phyloP scores from a whole-genome alignment of 495 filamentous ascomycete genomes.

The Penicillium tannophilum region DNA sequence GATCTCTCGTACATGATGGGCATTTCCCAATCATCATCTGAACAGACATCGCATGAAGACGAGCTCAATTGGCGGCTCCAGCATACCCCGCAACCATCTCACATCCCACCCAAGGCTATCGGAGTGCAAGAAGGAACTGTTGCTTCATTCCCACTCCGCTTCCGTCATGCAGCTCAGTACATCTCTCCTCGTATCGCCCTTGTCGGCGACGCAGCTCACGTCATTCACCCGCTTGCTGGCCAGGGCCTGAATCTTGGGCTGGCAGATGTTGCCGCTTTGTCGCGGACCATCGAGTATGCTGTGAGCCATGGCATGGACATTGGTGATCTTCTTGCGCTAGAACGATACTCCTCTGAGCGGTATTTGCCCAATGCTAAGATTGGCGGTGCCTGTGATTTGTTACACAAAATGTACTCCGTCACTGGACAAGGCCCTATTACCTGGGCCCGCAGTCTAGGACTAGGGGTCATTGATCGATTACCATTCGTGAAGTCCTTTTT shows the following conservation, averaged over 20 bases:
- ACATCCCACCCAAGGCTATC: constrained; percentile 59
- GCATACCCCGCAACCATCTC: constrained; percentile 57
- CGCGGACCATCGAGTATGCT: constrained; percentile 71
- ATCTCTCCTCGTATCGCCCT: constrained; percentile 85
- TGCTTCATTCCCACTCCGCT: constrained; percentile 85
- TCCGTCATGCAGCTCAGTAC: constrained; percentile 91
- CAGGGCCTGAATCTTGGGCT: constrained; percentile 95
- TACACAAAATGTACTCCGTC: constrained; percentile 88
- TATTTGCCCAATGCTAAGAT: constrained; percentile 84
- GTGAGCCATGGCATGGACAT: constrained; percentile 85
- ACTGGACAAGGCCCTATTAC: constrained; percentile 72
- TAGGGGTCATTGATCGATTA: constrained; percentile 76
- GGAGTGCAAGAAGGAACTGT: constrained; percentile 78
- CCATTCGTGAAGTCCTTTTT: constrained; percentile 78
- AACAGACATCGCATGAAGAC: constrained; percentile 53
- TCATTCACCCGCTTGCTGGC: constrained; percentile 90
- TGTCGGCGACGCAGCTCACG: constrained; percentile 92
- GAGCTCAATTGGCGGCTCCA: constrained; percentile 82
- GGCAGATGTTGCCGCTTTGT: constrained; percentile 78
- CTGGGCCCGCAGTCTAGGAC: constrained; percentile 71
- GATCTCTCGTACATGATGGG: constrained; percentile 82
- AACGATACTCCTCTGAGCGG: constrained; percentile 75
- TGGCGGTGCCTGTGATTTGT: constrained; percentile 85
- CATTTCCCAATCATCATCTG: constrained; percentile 43
- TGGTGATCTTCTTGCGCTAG: constrained; percentile 70